Percentiles rank a stretch among this genome's conserved stretches.
Conservation (phyloP, 2,329 filamentous ascomycete species). For the Epichloe amarillans region DNA sequence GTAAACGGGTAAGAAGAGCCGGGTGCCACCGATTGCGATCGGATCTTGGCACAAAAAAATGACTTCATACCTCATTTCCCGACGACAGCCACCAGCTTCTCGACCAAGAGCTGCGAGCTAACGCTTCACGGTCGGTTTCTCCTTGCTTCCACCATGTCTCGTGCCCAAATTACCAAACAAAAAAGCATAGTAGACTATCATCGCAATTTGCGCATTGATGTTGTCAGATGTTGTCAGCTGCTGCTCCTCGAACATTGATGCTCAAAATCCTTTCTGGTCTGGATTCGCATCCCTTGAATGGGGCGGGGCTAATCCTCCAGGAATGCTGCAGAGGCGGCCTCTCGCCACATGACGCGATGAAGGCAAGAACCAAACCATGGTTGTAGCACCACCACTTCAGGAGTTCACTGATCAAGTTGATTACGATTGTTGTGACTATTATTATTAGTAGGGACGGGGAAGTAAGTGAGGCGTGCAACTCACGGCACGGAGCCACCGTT, state of each 20-base stretch:
- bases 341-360: not conserved
- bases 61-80: slow-evolving; percentile 7
- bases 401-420: too few relatives aligned
- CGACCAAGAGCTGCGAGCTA: not conserved
- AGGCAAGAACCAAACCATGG: not conserved
- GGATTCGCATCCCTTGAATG: not conserved
- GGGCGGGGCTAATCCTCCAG: not conserved
- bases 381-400: too few relatives aligned
- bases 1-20: too few relatives aligned
- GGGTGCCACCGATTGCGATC: not conserved
- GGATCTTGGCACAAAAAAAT: slow-evolving; percentile 4
- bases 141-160: not conserved
- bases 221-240: too few relatives aligned
- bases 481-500: not conserved
- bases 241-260: too few relatives aligned
- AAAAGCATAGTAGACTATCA: not conserved
- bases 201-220: not conserved
- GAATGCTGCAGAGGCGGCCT: not conserved
- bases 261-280: not conserved
- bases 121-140: not conserved
- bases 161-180: too few relatives aligned
- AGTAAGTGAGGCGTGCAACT: too few relatives aligned
- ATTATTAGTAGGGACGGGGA: too few relatives aligned
- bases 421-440: too few relatives aligned
- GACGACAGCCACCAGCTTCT: not conserved